phyloP scores from a whole-genome alignment of 140 eudicot genomes.

The Erigeron philadelphicus region DNA sequence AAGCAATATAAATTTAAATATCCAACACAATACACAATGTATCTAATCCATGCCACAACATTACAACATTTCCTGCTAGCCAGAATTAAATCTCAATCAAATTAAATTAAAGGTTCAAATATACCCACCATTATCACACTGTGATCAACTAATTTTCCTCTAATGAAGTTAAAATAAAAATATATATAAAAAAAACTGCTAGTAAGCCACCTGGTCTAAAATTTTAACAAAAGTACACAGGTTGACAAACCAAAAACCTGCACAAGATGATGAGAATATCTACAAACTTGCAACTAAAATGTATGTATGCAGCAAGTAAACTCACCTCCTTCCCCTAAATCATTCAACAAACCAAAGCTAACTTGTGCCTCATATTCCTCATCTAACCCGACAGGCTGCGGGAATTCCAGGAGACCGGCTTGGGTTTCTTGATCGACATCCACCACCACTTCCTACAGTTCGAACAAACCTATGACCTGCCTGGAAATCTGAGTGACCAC shows the following conservation, averaged over 20 bases:
- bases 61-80: no score
- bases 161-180: neutral
- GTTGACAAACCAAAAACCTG: neutral
- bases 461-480: slow-evolving; percentile 13
- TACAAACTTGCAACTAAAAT: neutral
- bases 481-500: slow-evolving; percentile 6
- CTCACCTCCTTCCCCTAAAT: neutral
- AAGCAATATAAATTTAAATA: no score
- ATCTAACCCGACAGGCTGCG: slow-evolving; percentile 12
- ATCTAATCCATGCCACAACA: no score
- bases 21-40: no score
- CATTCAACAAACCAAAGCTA: neutral
- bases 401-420: slow-evolving; percentile 7
- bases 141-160: neutral
- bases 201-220: slow-evolving; percentile 3
- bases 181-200: neutral
- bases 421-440: slow-evolving; percentile 12
- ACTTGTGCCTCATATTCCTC: neutral
- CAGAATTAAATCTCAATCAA: no score
- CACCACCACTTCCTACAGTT: slow-evolving; percentile 15
- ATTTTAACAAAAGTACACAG: slow-evolving; percentile 15
- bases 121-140: neutral
- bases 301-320: neutral
- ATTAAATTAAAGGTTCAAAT: no score
- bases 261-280: slow-evolving; percentile 8